A percentile compares a stretch with the other conserved stretches of the same genome.
Conservation (phyloP, 164 flowering plant genomes). For the Chloranthus sessilifolius region DNA sequence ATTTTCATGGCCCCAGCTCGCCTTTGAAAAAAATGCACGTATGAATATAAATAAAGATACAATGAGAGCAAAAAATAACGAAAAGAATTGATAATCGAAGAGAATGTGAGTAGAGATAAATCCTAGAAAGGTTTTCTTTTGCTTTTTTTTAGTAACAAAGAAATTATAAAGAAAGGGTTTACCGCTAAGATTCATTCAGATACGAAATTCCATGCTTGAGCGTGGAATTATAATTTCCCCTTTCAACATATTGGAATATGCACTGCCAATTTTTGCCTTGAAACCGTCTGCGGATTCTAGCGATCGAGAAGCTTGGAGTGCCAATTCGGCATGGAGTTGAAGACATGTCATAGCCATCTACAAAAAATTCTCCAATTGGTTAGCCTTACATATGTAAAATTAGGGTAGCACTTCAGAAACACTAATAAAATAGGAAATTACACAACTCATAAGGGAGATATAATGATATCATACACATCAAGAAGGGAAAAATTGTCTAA, state of each 20-base stretch:
- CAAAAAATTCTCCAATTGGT: too few species aligned
- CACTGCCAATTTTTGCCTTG: slow-evolving; percentile 15
- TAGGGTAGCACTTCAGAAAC: too few species aligned
- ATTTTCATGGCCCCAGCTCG: too few species aligned
- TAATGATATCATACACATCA: too few species aligned
- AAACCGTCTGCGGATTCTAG: slow-evolving; percentile 42
- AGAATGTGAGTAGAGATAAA: background rate
- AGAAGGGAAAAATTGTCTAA: too few species aligned
- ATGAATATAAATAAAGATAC: slow-evolving; percentile 9
- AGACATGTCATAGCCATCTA: slow-evolving; percentile 95
- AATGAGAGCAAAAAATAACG: background rate
- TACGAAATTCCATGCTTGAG: slow-evolving; percentile 14
- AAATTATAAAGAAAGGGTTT: background rate
- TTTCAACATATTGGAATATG: slow-evolving; percentile 27
- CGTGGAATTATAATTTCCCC: slow-evolving; percentile 43
- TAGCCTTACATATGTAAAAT: too few species aligned
- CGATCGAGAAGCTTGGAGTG: slow-evolving; percentile 81
- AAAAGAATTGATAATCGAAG: background rate
- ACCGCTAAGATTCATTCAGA: too few species aligned
- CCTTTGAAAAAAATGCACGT: slow-evolving; percentile 30
- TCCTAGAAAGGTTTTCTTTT: background rate
- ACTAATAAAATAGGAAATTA: too few species aligned
- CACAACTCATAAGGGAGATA: too few species aligned
- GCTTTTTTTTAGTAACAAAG: slow-evolving; percentile 1
- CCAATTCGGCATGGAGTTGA: slow-evolving; percentile 94